These are phyloP conservation scores for Starmerella potacharoeniae DNA, from an alignment of 805 yeast genomes.

Conservation along the genomic window DNA sequence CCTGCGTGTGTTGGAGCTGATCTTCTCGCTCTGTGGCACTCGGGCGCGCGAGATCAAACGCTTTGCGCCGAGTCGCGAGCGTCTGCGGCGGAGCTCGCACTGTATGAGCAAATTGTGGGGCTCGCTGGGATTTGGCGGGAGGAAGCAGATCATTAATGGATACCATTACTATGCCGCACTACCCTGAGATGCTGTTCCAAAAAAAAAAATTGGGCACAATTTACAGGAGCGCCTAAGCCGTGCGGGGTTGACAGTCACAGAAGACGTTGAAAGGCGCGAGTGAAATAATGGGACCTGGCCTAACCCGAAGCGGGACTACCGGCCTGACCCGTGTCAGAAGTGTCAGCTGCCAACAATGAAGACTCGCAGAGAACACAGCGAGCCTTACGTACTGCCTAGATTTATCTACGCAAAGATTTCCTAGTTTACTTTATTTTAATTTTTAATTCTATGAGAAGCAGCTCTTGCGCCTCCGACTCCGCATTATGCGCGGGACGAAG, in stretches of 20 bases:
- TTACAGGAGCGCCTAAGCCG: too few relatives aligned
- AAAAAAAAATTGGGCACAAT: too few relatives aligned
- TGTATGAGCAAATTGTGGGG: not conserved
- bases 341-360: not conserved
- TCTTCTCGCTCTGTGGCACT: slow-evolving; percentile 36
- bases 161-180: not conserved
- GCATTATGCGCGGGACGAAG: not conserved
- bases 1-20: slow-evolving; percentile 46
- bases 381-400: too few relatives aligned
- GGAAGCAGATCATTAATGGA: slow-evolving; percentile 1
- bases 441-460: too few relatives aligned
- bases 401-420: too few relatives aligned
- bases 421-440: too few relatives aligned
- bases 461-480: too few relatives aligned
- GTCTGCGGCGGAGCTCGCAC: not conserved
- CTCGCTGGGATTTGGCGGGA: not conserved
- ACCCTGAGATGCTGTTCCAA: too few relatives aligned
- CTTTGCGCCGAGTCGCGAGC: slow-evolving; percentile 5
- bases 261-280: too few relatives aligned
- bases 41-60: slow-evolving; percentile 33
- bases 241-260: too few relatives aligned
- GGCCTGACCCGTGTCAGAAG: not conserved
- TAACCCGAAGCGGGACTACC: not conserved
- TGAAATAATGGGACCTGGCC: not conserved
- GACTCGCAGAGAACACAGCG: too few relatives aligned